These are phyloP conservation scores for Coemansia sp. DNA, from an alignment of 192 early-diverging fungal species.

Conservation along the genomic window DNA sequence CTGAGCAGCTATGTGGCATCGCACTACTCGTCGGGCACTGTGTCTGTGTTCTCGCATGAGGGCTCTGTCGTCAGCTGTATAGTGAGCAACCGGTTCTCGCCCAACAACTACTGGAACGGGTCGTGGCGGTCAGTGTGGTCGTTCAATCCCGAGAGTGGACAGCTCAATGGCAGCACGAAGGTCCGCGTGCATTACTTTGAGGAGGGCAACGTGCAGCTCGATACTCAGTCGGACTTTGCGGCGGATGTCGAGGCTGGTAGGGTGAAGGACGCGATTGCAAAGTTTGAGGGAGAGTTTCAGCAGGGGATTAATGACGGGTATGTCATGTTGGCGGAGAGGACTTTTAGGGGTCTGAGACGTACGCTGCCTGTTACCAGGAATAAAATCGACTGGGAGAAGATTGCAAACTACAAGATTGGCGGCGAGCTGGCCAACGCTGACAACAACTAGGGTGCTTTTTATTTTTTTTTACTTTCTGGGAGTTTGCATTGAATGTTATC, in stretches of 20 bases:
- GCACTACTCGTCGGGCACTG: slow-evolving; percentile 79
- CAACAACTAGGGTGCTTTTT: slow-evolving; percentile 6
- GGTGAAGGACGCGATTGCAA: slow-evolving; percentile 41
- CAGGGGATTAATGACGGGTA: slow-evolving; percentile 81
- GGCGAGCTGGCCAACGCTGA: slow-evolving; percentile 43
- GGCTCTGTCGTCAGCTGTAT: slow-evolving; percentile 57
- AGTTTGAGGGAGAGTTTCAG: slow-evolving; percentile 82
- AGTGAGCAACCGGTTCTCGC: slow-evolving; percentile 91
- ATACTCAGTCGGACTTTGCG: slow-evolving; percentile 71
- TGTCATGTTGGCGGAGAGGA: slow-evolving; percentile 76
- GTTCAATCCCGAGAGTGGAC: slow-evolving; percentile 58
- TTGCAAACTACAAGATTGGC: slow-evolving; percentile 53
- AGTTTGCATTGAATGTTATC: slow-evolving; percentile 1
- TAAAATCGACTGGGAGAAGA: slow-evolving; percentile 94
- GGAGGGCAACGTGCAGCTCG: slow-evolving; percentile 98
- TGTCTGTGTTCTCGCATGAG: slow-evolving; percentile 61
- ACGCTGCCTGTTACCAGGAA: slow-evolving; percentile 88
- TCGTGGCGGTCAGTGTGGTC: slow-evolving; percentile 89
- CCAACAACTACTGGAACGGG: slow-evolving; percentile 96
- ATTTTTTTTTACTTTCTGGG: neutral
- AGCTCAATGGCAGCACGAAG: slow-evolving; percentile 72
- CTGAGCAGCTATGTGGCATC: slow-evolving; percentile 67
- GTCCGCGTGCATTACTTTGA: slow-evolving; percentile 98
- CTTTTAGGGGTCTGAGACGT: slow-evolving; percentile 90
- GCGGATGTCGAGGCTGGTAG: slow-evolving; percentile 18